phyloP scores from a whole-genome alignment of 1,139 yeast species.

The Yamadazyma taylorii region DNA sequence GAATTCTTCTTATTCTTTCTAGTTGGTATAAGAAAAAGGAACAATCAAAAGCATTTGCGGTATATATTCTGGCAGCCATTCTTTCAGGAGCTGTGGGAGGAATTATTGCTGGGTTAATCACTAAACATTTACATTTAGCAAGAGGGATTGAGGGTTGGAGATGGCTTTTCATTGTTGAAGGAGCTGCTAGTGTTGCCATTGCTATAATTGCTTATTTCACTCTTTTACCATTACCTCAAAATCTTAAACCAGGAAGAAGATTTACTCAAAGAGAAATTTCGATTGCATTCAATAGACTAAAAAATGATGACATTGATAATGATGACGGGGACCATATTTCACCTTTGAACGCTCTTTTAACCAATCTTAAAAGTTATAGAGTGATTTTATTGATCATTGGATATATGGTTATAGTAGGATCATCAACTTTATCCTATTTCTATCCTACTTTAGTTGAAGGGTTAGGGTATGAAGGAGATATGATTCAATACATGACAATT shows the following conservation, averaged over 20 bases:
- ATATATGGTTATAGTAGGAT: slow-evolving; percentile 15
- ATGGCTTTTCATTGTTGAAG: slow-evolving; percentile 39
- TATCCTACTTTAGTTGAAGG: slow-evolving; percentile 12
- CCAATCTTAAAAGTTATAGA: slow-evolving; percentile 10
- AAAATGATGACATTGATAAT: slow-evolving; percentile 11
- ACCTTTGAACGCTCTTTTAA: slow-evolving; percentile 7
- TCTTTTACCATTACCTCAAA: slow-evolving; percentile 4
- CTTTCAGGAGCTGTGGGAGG: slow-evolving; percentile 18
- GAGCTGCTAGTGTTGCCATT: slow-evolving; percentile 27
- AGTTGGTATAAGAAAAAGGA: slow-evolving; percentile 25
- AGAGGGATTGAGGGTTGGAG: slow-evolving; percentile 33
- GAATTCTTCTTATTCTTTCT: slow-evolving; percentile 23
- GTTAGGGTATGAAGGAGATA: slow-evolving; percentile 9
- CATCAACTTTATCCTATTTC: slow-evolving; percentile 13
- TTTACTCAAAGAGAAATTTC: slow-evolving; percentile 10
- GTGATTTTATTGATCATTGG: slow-evolving; percentile 11
- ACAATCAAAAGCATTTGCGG: slow-evolving; percentile 22
- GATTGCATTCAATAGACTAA: slow-evolving; percentile 8
- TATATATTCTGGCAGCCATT: slow-evolving; percentile 24
- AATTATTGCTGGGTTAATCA: slow-evolving; percentile 22
- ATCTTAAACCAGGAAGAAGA: slow-evolving; percentile 9
- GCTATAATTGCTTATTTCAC: slow-evolving; percentile 26
- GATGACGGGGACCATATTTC: slow-evolving; percentile 7
- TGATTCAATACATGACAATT: slow-evolving; percentile 15
- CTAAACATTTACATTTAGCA: slow-evolving; percentile 19